Conservation (phyloP, 2,329 filamentous ascomycete species). For the Ophiostoma tasmaniense region DNA sequence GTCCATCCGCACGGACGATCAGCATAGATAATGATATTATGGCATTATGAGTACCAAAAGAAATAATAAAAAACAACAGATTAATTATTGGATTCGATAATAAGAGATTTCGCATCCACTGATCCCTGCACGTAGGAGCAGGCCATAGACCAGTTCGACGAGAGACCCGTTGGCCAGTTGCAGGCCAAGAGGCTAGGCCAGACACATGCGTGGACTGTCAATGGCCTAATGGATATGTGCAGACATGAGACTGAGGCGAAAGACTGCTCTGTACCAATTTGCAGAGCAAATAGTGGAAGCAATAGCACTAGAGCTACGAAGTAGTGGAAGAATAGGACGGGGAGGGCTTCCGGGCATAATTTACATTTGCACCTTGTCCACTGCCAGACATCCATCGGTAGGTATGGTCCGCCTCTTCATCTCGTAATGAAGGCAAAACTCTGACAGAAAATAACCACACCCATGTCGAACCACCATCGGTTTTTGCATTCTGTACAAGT, state of each 20-base stretch:
- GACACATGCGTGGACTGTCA: neutral
- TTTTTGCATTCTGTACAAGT: neutral
- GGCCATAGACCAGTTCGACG: neutral
- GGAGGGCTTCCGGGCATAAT: neutral
- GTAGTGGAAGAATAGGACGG: neutral
- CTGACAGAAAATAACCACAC: neutral
- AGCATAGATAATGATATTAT: neutral
- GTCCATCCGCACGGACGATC: neutral
- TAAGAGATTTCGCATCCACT: conserved; percentile 3
- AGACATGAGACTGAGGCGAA: neutral
- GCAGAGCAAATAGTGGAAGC: neutral
- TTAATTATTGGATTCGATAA: neutral
- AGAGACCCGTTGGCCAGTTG: too few relatives aligned
- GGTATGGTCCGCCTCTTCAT: neutral
- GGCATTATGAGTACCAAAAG: neutral
- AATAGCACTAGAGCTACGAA: neutral
- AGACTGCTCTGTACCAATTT: neutral
- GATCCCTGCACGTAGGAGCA: neutral
- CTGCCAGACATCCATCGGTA: neutral
- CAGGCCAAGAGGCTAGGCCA: too few relatives aligned
- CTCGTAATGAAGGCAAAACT: neutral
- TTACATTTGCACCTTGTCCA: neutral
- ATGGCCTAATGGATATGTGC: neutral
- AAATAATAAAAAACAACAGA: neutral
- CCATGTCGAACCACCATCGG: neutral